Evolutionary conservation across 225 moss, liverwort and hornwort species (phyloP).

Genomic region (Pleurozium schreberi): DNA sequence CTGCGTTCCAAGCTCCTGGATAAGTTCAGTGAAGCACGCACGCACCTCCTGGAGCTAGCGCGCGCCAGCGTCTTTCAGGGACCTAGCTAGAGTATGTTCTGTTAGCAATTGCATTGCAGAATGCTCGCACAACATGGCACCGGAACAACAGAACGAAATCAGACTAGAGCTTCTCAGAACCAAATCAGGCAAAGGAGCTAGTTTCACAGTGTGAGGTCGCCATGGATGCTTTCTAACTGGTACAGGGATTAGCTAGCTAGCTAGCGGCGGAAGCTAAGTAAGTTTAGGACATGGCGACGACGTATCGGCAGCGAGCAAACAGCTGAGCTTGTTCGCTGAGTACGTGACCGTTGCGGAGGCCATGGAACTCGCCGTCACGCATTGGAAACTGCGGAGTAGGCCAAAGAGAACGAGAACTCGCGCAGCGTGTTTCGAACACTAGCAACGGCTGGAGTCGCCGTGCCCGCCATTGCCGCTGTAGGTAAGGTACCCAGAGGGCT

Average conservation of each 20-base stretch:
- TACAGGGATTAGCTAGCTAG: neutral
- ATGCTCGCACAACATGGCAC: neutral
- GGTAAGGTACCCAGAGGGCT: neutral
- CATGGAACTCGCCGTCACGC: neutral
- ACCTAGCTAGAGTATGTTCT: neutral
- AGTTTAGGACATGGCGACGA: neutral
- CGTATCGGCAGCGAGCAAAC: neutral
- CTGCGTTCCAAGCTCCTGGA: neutral
- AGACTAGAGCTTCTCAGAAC: neutral
- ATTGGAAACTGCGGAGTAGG: neutral
- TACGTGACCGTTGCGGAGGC: neutral
- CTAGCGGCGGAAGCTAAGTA: neutral
- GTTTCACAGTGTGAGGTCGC: neutral
- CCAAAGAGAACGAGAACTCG: neutral
- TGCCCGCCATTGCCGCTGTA: constrained; percentile 10
- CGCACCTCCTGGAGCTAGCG: neutral
- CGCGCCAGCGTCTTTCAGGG: neutral
- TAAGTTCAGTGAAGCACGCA: neutral
- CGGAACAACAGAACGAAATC: neutral
- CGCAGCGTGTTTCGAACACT: neutral
- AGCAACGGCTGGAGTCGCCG: neutral
- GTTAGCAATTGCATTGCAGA: neutral
- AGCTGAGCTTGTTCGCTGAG: neutral
- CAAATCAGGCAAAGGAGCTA: neutral
- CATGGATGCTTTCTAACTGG: neutral